phyloP scores from a whole-genome alignment of 306 rosid species.

The Acacia confusa region DNA sequence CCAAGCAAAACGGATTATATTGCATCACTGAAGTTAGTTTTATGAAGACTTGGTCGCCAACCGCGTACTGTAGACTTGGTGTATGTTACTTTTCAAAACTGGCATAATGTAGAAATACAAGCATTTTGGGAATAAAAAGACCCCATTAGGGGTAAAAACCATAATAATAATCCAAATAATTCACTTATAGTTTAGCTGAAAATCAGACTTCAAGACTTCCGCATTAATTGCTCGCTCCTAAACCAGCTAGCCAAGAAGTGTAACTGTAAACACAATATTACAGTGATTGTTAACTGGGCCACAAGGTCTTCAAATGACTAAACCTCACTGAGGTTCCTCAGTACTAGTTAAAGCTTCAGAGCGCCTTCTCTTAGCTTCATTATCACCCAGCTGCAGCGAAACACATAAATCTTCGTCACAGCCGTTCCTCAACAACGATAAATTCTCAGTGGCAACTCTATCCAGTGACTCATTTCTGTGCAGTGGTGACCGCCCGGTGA shows the following conservation, averaged over 20 bases:
- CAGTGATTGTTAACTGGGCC: slow-evolving; percentile 15
- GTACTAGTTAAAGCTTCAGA: slow-evolving; percentile 70
- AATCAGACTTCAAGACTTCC: slow-evolving; percentile 26
- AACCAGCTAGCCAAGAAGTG: slow-evolving; percentile 35
- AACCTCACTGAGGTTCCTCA: slow-evolving; percentile 63
- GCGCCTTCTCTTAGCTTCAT: slow-evolving; percentile 91
- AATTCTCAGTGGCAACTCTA: slow-evolving; percentile 60
- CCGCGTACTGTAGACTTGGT: neutral
- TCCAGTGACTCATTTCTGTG: slow-evolving; percentile 51
- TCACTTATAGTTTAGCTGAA: slow-evolving; percentile 24
- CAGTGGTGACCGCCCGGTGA: slow-evolving; percentile 62
- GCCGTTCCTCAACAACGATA: slow-evolving; percentile 67
- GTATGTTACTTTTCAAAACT: neutral
- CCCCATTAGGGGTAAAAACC: neutral
- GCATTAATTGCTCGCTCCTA: slow-evolving; percentile 27
- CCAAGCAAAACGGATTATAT: neutral
- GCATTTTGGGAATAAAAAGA: slow-evolving; percentile 17
- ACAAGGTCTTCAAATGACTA: slow-evolving; percentile 24
- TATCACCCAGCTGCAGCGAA: slow-evolving; percentile 90
- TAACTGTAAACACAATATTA: slow-evolving; percentile 32
- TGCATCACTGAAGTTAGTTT: neutral
- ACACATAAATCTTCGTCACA: slow-evolving; percentile 74
- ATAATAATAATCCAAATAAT: slow-evolving; percentile 21
- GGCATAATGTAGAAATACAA: slow-evolving; percentile 15
- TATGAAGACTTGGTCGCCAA: neutral